These are phyloP conservation scores for Prunus davidiana DNA, from an alignment of 306 rosid genomes.

Conservation along the genomic window DNA sequence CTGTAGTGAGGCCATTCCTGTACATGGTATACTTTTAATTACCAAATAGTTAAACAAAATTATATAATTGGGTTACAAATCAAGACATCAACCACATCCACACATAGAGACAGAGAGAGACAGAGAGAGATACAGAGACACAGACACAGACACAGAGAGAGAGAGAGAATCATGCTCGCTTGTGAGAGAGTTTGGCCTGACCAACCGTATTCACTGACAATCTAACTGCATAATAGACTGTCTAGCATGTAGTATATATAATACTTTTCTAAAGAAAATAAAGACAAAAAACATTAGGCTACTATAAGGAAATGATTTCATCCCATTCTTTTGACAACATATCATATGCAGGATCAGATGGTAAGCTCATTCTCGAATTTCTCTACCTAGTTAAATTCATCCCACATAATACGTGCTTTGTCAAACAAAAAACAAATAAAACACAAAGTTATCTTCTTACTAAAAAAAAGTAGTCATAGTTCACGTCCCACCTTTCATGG, in stretches of 20 bases:
- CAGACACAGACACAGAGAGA: no score
- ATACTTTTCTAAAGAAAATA: neutral
- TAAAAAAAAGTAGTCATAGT: neutral
- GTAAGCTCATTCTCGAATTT: neutral
- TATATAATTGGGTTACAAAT: neutral
- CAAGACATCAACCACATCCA: neutral
- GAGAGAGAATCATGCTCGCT: neutral
- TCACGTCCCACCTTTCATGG: conserved; percentile 66
- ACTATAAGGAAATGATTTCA: neutral
- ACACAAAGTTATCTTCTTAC: neutral
- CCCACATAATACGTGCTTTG: neutral
- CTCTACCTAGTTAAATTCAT: neutral
- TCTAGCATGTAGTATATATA: neutral
- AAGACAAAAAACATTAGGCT: neutral
- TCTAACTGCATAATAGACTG: neutral
- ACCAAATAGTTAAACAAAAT: conserved; percentile 13
- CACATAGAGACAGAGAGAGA: neutral
- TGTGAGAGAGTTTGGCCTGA: neutral
- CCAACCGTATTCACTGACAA: no score
- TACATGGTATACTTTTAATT: conserved; percentile 19
- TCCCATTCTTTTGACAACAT: neutral
- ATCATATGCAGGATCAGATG: conserved; percentile 2
- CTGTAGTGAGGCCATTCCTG: conserved; percentile 93
- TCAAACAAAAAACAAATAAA: neutral
- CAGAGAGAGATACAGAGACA: neutral